Percentiles rank a stretch among this genome's conserved stretches.
Evolutionary conservation across 2,329 filamentous ascomycete genomes (phyloP).

Genomic region (Fusarium begoniae): DNA sequence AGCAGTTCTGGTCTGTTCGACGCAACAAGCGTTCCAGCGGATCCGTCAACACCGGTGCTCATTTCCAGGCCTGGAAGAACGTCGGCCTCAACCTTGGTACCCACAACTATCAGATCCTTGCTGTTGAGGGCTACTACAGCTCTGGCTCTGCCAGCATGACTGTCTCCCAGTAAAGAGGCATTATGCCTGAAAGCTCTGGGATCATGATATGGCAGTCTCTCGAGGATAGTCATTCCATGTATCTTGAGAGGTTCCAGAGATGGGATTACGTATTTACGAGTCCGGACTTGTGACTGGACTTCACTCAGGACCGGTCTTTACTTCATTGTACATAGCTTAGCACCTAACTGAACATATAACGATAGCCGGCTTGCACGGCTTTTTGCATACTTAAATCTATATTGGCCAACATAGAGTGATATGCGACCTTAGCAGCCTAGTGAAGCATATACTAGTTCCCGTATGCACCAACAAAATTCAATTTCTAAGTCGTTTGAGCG

Average conservation of each 20-base stretch:
- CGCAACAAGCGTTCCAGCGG: constrained; percentile 59
- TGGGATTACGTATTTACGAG: background rate
- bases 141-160: constrained; percentile 58
- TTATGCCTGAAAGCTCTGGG: background rate
- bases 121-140: constrained; percentile 63
- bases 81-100: constrained; percentile 59
- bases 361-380: background rate
- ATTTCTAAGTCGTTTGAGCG: no score
- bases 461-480: no score
- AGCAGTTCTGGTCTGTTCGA: constrained; percentile 64
- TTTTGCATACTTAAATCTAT: background rate
- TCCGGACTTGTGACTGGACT: constrained; percentile 11
- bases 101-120: constrained; percentile 64
- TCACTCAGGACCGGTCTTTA: background rate
- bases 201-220: background rate
- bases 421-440: no score
- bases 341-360: constrained; percentile 1
- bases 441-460: background rate
- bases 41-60: constrained; percentile 58
- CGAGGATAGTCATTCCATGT: background rate
- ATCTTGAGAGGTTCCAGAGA: background rate
- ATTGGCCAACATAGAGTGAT: background rate
- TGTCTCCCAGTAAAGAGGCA: constrained; percentile 43
- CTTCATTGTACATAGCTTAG: constrained; percentile 17
- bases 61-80: constrained; percentile 63